phyloP scores from a whole-genome alignment of 2,329 filamentous ascomycete species.

The Aspergillus sp. region DNA sequence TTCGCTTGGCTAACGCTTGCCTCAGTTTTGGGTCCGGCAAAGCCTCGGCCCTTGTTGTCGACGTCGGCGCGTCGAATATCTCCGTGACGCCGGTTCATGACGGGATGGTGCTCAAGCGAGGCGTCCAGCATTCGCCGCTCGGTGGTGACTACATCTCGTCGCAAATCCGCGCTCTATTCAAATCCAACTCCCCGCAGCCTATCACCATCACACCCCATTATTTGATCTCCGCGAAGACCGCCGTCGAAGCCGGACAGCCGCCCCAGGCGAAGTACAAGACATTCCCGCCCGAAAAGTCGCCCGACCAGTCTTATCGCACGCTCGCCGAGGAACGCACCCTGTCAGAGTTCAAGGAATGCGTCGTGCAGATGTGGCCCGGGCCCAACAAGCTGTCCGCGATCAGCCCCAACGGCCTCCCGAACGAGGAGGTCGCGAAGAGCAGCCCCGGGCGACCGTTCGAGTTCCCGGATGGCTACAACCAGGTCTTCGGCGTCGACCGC shows the following conservation, averaged over 20 bases:
- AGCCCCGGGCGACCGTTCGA: conserved; percentile 83
- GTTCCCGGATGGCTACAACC: conserved; percentile 94
- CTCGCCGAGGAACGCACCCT: conserved; percentile 89
- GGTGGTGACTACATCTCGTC: conserved; percentile 84
- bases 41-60: conserved; percentile 82
- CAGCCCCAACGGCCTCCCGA: conserved; percentile 47
- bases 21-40: conserved; percentile 76
- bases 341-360: conserved; percentile 94
- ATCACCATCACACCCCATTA: conserved; percentile 77
- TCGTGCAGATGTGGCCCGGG: conserved; percentile 86
- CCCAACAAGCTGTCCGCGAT: conserved; percentile 54
- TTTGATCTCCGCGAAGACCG: conserved; percentile 75
- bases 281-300: conserved; percentile 52
- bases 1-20: background rate
- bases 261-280: conserved; percentile 66
- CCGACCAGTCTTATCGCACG: conserved; percentile 61
- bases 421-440: conserved; percentile 64
- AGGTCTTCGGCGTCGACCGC: conserved; percentile 83
- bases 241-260: conserved; percentile 76
- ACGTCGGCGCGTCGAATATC: conserved; percentile 79
- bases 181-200: conserved; percentile 53
- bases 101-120: conserved; percentile 86
- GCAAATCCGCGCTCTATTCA: conserved; percentile 76
- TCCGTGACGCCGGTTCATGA: conserved; percentile 89
- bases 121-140: conserved; percentile 72